Evolutionary conservation across 257 asterid genomes (phyloP).

Genomic region (Nicotiana sylvestris): DNA sequence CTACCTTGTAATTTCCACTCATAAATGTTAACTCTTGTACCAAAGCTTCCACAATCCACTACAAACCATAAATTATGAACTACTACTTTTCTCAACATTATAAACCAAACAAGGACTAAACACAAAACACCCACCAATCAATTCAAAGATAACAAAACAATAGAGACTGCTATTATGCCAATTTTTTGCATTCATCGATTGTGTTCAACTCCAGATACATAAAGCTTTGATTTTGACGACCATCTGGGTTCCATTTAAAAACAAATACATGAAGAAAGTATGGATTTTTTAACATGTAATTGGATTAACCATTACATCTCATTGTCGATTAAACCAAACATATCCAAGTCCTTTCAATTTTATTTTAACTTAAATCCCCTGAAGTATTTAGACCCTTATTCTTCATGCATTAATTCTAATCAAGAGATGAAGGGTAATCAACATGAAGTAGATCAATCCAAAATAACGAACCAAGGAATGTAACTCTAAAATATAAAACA

Average conservation of each 20-base stretch:
- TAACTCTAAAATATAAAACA: too few species aligned
- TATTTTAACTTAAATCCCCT: too few species aligned
- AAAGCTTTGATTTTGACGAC: constrained; percentile 62
- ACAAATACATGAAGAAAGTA: constrained; percentile 11
- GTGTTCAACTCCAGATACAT: constrained; percentile 16
- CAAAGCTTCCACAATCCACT: constrained; percentile 87
- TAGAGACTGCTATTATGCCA: constrained; percentile 19
- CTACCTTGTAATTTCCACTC: constrained; percentile 46
- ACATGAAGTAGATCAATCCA: too few species aligned
- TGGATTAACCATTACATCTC: too few species aligned
- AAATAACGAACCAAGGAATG: too few species aligned
- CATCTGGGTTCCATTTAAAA: constrained; percentile 57
- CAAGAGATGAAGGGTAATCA: too few species aligned
- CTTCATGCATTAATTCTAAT: too few species aligned
- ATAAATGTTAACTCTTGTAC: constrained; percentile 68
- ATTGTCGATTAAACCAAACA: too few species aligned
- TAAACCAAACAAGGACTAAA: constrained; percentile 14
- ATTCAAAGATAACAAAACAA: constrained; percentile 32
- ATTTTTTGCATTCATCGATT: constrained; percentile 31
- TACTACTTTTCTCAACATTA: constrained; percentile 14
- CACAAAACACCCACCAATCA: constrained; percentile 28
- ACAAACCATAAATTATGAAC: constrained; percentile 58
- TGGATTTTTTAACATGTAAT: too few species aligned
- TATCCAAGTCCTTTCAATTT: too few species aligned
- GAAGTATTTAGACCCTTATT: too few species aligned